These are phyloP conservation scores for Candida arabinofermentans DNA, from an alignment of 805 yeast species.

Conservation along the genomic window DNA sequence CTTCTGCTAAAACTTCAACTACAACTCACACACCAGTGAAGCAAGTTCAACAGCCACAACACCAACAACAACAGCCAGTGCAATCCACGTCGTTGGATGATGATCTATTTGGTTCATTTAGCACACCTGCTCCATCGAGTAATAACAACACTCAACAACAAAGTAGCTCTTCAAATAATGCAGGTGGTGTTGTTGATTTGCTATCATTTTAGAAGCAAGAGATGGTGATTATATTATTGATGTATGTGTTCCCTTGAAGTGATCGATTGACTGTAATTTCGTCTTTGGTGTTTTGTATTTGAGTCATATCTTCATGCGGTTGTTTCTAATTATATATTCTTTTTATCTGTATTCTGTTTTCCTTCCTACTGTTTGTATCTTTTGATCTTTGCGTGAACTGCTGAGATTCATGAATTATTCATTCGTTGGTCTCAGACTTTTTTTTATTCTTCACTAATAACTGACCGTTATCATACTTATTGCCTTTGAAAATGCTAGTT, in stretches of 20 bases:
- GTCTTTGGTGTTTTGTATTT: too few species aligned
- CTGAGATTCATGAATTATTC: too few species aligned
- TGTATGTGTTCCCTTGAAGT: not conserved
- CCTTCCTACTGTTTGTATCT: too few species aligned
- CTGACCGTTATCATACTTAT: too few species aligned
- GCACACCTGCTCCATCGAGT: constrained; percentile 8
- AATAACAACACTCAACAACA: constrained; percentile 3
- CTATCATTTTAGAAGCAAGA: constrained; percentile 37
- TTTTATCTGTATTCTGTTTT: too few species aligned
- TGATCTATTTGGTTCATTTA: constrained; percentile 12
- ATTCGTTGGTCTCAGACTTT: too few species aligned
- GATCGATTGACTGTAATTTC: too few species aligned
- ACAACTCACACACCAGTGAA: constrained; percentile 22
- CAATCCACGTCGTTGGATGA: constrained; percentile 4
- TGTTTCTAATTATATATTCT: too few species aligned
- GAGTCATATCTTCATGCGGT: too few species aligned
- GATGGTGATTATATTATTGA: not conserved
- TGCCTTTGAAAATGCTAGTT: too few species aligned
- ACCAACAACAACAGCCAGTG: constrained; percentile 1
- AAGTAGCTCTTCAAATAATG: constrained; percentile 5
- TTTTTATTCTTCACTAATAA: too few species aligned
- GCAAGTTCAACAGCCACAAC: constrained; percentile 18
- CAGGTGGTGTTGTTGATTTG: constrained; percentile 43
- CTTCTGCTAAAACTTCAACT: constrained; percentile 56
- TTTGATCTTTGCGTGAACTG: too few species aligned